Base-by-base conservation (phyloP, 306 rosid genomes). In the Cucurbita maxima region DNA sequence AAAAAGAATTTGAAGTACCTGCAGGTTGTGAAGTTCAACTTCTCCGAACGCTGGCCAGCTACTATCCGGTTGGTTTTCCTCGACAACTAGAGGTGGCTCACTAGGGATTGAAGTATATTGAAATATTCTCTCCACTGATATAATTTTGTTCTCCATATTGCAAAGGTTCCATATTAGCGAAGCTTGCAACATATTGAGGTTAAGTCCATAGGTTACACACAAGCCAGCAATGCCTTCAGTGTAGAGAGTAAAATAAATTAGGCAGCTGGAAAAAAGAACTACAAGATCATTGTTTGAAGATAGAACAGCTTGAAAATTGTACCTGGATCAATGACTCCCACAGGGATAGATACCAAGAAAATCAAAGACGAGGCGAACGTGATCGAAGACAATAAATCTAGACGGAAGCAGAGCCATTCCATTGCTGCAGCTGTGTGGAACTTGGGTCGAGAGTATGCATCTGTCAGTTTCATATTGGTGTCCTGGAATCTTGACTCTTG, bases 111-210 rank as follows among this genome's bases (percentile, higher is more conserved):
- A 71, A 56, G 96, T 80, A 78, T 92, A 90, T 58, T 92, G 98
- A 80, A 90, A 76, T 69, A 92, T 80, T 82, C 95, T 86, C 81
- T 92, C 98, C 4, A 90, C 96, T 5, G 98, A 89, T 86, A 92
- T 90, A 43, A 92, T 92, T 74, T 77, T 92, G 72, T 85, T 89
- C 87, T 92, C 96, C 86, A 85, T 47, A 37, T 75, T 76, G 76
- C 96, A 90, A 79, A 88, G 80, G 60, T 14, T 56, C 89, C 86
- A 76, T 70, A 88, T 83, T 25, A 88, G 16, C 69, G 5, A 40
- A 71, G 76, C 67, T 79, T 84, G 98, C 59, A 86, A 3, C 60
- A 15, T 51, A 70, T 88, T 90, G 75, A 90, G 84, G 82, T 75
- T 84, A 58, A 88, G 89, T 63, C 96, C 98, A 67, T 88, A 92